Evolutionary conservation across 2,329 filamentous ascomycete genomes (phyloP), one percentile per base, ranked within the genome.

Genomic region (Aureobasidium sp.): DNA sequence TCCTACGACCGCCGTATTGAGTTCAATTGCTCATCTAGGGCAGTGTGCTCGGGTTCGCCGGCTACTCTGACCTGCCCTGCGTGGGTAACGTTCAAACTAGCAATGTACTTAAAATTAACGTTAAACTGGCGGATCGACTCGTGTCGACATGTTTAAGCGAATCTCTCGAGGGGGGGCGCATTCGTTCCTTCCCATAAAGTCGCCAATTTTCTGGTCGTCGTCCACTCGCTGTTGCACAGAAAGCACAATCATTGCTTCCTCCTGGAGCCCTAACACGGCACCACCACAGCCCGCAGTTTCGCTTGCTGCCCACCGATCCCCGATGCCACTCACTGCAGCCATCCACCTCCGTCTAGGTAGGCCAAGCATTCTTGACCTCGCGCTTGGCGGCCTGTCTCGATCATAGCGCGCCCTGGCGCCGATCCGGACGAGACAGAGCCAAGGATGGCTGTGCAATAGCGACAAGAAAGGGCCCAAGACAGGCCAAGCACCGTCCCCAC

Each of bases 351-450:
- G 6, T 43, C 15, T 23, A 29, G 21, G 21, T 33, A 46, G 40
- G 53, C 40, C 53, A 57, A 57, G 53, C 53, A 57, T 57, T 57
- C 53, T 57, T 57, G 53, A 57, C 53, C 53, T 57, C 53, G 53
- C 53, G 40, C 40, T 57, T 57, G 53, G 40, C 40, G 10, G 19
- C 40, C 53, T 46, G 29, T 57, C 40, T 45, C 38, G 40, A 57
- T 57, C 53, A 37, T 55, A 55, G 38, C 19, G 49, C 35, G 33
- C 33, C 29, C 49, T 53, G 35, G 49, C 49, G 49, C 49, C 49
- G 49, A 53, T 53, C 49, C 17, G 13, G 19, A 27, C 35, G 35
- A 38, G 49, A 53, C 49, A 53, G 49, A 49, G 55, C 42, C 37
- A 49, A 49, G 55, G 43, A 55, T 31, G 55, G 55, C 55, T 49